Evolutionary conservation across 1,139 yeast species (phyloP).

Genomic region (Pichia sp.): DNA sequence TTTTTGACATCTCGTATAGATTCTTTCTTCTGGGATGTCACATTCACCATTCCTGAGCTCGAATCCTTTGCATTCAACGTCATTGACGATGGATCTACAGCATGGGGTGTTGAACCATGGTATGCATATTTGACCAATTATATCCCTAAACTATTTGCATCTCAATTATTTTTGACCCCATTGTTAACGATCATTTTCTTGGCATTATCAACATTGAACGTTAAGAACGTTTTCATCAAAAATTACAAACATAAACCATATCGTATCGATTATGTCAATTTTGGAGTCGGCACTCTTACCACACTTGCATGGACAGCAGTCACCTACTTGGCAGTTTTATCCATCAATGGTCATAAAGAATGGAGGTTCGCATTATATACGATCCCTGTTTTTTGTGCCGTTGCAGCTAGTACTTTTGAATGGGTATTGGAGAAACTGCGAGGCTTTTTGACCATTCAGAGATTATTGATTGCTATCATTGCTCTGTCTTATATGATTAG

Average conservation of each 20-base stretch:
- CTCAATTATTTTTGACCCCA: conserved; percentile 7
- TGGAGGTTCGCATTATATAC: conserved; percentile 84
- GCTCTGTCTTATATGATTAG: conserved; percentile 26
- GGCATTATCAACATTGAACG: conserved; percentile 21
- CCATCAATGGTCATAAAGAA: conserved; percentile 88
- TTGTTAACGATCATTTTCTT: conserved; percentile 49
- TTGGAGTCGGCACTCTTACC: conserved; percentile 30
- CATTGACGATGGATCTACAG: conserved; percentile 57
- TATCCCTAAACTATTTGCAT: conserved; percentile 38
- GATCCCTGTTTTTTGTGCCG: conserved; percentile 58
- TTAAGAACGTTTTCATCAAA: not conserved
- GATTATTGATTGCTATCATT: not conserved
- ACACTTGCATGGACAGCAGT: conserved; percentile 40
- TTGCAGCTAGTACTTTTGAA: conserved; percentile 61
- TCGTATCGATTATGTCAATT: conserved; percentile 30
- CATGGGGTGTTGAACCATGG: conserved; percentile 85
- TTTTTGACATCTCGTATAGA: conserved; percentile 48
- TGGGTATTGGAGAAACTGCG: not conserved
- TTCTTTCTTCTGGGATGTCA: conserved; percentile 63
- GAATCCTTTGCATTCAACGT: conserved; percentile 69
- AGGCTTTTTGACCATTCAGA: not conserved
- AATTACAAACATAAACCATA: conserved; percentile 33
- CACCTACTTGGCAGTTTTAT: conserved; percentile 52
- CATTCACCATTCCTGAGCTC: conserved; percentile 56
- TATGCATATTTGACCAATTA: conserved; percentile 57